phyloP scores from a whole-genome alignment of 208 protist species.

The Borovskyia barvae region DNA sequence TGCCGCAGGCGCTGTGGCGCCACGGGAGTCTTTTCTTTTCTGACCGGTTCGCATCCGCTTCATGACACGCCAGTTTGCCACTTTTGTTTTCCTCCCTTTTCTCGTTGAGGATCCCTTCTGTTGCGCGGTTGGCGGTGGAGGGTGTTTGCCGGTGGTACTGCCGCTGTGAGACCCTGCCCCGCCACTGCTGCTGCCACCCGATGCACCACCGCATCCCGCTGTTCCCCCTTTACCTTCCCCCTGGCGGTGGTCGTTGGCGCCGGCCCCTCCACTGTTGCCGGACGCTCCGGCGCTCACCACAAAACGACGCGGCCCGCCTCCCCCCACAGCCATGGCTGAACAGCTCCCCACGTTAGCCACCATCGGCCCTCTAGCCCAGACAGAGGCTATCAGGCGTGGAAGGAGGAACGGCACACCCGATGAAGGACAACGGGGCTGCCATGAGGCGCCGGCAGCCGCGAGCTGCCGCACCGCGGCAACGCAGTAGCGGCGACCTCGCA shows the following conservation, averaged over 20 bases:
- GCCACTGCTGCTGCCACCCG: conserved; percentile 1
- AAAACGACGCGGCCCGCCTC: not conserved
- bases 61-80: not conserved
- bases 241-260: conserved; percentile 3
- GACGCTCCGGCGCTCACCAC: conserved; percentile 5
- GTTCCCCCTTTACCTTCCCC: not conserved
- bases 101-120: conserved; percentile 3
- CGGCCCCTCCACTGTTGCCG: not conserved
- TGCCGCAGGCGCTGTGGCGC: not conserved
- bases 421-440: too few relatives aligned
- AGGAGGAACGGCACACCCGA: too few relatives aligned
- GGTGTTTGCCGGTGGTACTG: not conserved
- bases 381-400: too few relatives aligned
- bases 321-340: too few relatives aligned
- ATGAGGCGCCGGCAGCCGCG: too few relatives aligned
- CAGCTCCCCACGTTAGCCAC: too few relatives aligned
- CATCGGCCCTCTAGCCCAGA: too few relatives aligned
- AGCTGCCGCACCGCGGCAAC: too few relatives aligned
- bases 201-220: not conserved
- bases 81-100: conserved; percentile 10
- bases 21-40: not conserved
- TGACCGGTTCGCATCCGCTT: conserved; percentile 15
- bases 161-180: not conserved
- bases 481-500: too few relatives aligned
- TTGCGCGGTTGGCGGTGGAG: conserved; percentile 3